phyloP scores from a whole-genome alignment of 2,329 filamentous ascomycete species.

The Fusarium sp. region DNA sequence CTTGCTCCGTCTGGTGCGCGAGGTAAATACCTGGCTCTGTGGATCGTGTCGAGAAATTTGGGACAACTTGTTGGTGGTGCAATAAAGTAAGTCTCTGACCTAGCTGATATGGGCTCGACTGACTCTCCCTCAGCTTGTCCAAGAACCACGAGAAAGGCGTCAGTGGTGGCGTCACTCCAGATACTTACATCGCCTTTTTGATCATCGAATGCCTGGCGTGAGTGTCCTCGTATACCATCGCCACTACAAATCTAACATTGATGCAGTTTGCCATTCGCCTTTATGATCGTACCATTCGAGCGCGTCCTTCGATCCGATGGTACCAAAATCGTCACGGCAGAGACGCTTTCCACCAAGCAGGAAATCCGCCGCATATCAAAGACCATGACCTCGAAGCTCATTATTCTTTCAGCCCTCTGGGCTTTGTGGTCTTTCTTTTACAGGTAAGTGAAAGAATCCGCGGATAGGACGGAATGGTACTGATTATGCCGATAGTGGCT shows the following conservation, averaged over 20 bases:
- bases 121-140: not conserved
- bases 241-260: accelerated
- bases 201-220: slow-evolving; percentile 22
- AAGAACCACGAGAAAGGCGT: slow-evolving; percentile 23
- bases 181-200: slow-evolving; percentile 24
- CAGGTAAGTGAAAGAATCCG: accelerated
- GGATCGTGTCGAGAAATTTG: slow-evolving; percentile 18
- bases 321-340: slow-evolving; percentile 11
- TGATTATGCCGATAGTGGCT: not conserved
- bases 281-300: slow-evolving; percentile 21
- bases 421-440: slow-evolving; percentile 26
- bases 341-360: slow-evolving; percentile 15
- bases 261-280: slow-evolving; percentile 4
- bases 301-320: slow-evolving; percentile 24
- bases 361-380: slow-evolving; percentile 20
- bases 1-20: slow-evolving; percentile 62
- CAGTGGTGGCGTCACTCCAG: slow-evolving; percentile 8
- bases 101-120: accelerated
- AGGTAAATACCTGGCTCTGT: slow-evolving; percentile 59
- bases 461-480: accelerated
- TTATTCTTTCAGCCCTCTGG: slow-evolving; percentile 3
- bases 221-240: accelerated
- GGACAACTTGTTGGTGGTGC: slow-evolving; percentile 21
- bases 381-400: slow-evolving; percentile 22
- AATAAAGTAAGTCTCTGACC: slow-evolving; percentile 6